phyloP scores from a whole-genome alignment of 768 basidiomycete species.

The Favolaschia claudopus region DNA sequence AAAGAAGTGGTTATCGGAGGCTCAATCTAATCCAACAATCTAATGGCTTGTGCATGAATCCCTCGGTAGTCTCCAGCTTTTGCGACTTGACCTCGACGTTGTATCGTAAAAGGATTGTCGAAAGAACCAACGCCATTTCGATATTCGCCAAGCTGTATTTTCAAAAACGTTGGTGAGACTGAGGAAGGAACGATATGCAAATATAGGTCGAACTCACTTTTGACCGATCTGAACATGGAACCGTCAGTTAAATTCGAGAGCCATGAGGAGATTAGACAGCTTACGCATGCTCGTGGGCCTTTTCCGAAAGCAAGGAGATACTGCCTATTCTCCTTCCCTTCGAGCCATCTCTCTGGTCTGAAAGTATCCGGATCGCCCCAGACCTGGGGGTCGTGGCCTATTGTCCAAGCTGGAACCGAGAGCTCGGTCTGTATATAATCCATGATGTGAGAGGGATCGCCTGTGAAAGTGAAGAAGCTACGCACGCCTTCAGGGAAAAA shows the following conservation, averaged over 20 bases:
- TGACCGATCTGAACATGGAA: slow-evolving; percentile 28
- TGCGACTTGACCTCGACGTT: slow-evolving; percentile 30
- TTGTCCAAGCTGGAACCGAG: slow-evolving; percentile 43
- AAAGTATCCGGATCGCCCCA: slow-evolving; percentile 45
- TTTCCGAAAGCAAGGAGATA: slow-evolving; percentile 42
- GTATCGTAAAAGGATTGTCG: slow-evolving; percentile 35
- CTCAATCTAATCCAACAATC: not conserved
- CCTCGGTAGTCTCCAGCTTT: slow-evolving; percentile 33
- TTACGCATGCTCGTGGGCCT: slow-evolving; percentile 41
- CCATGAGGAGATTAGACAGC: slow-evolving; percentile 11
- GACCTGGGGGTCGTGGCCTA: slow-evolving; percentile 38
- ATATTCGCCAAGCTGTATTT: slow-evolving; percentile 40
- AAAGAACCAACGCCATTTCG: slow-evolving; percentile 35
- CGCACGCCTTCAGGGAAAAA: slow-evolving; percentile 41
- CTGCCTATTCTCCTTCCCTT: slow-evolving; percentile 29
- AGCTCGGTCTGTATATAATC: slow-evolving; percentile 36
- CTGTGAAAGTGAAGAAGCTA: not conserved
- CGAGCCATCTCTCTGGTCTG: slow-evolving; percentile 46
- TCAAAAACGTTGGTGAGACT: no score
- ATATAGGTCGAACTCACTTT: slow-evolving; percentile 23
- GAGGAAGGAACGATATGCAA: no score
- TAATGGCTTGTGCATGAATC: slow-evolving; percentile 39
- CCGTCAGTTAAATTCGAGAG: not conserved
- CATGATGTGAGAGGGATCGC: not conserved
- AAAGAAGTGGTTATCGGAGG: not conserved